These are phyloP conservation scores for Fusarium penzigii DNA, from an alignment of 2,329 filamentous ascomycete species.

Conservation along the genomic window DNA sequence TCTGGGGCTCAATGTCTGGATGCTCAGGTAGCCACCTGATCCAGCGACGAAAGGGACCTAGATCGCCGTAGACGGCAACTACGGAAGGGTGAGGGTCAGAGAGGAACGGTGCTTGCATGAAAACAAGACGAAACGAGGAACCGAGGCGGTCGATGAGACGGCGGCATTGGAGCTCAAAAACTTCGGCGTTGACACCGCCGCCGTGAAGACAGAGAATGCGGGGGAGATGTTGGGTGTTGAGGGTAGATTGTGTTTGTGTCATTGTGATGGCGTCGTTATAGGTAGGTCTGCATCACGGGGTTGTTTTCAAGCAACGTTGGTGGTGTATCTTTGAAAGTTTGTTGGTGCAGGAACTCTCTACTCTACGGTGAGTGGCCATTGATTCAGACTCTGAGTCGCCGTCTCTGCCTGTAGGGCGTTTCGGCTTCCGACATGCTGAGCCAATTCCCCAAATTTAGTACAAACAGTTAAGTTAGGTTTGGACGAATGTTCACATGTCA, in stretches of 20 bases:
- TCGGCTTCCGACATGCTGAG: no score
- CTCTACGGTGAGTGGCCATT: no score
- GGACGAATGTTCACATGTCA: no score
- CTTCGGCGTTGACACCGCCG: slow-evolving; percentile 70
- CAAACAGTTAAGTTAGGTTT: no score
- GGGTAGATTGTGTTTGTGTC: slow-evolving; percentile 20
- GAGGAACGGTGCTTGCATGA: slow-evolving; percentile 68
- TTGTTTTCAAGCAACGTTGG: neutral
- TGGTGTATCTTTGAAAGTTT: no score
- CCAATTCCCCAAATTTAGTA: no score
- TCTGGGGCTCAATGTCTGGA: slow-evolving; percentile 48
- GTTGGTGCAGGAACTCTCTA: no score
- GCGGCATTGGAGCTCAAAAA: slow-evolving; percentile 71
- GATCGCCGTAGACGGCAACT: slow-evolving; percentile 62
- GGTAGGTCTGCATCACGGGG: neutral
- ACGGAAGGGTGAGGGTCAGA: slow-evolving; percentile 64
- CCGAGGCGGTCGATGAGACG: slow-evolving; percentile 48
- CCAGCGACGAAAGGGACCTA: slow-evolving; percentile 64
- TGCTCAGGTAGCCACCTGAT: slow-evolving; percentile 64
- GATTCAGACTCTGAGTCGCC: no score
- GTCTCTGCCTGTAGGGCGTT: no score
- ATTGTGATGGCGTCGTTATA: slow-evolving; percentile 2
- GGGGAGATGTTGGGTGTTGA: slow-evolving; percentile 44
- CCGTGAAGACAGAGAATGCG: slow-evolving; percentile 82
- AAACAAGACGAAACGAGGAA: slow-evolving; percentile 68